Evolutionary conservation across 2,329 filamentous ascomycete species (phyloP).

Genomic region (Pyrenochaeta sp.): DNA sequence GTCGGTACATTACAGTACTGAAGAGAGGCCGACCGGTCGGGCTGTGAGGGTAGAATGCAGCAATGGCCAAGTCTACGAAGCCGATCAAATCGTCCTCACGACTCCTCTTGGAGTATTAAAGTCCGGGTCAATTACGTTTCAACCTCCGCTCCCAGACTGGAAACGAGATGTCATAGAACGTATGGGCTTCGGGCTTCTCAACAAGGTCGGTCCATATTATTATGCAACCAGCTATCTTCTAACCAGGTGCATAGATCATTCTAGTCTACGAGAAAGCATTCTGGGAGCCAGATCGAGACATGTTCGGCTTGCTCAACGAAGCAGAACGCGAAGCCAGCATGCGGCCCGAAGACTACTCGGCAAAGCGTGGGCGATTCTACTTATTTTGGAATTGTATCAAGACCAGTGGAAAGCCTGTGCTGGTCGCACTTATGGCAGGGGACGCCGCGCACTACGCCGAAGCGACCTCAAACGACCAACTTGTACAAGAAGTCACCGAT

Average conservation of each 20-base stretch:
- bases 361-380: conserved; percentile 88
- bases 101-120: conserved; percentile 92
- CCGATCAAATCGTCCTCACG: conserved; percentile 91
- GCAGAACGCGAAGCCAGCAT: conserved; percentile 74
- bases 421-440: conserved; percentile 94
- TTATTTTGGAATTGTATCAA: conserved; percentile 97
- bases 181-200: conserved; percentile 91
- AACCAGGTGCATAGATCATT: conserved; percentile 63
- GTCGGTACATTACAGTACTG: conserved; percentile 69
- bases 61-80: conserved; percentile 77
- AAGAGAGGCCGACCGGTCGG: conserved; percentile 27
- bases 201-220: conserved; percentile 68
- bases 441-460: conserved; percentile 93
- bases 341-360: conserved; percentile 79
- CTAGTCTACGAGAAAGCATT: conserved; percentile 89
- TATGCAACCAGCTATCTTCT: conserved; percentile 5
- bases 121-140: conserved; percentile 79
- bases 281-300: conserved; percentile 89
- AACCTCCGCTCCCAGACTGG: conserved; percentile 88
- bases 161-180: conserved; percentile 82
- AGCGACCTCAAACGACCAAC: conserved; percentile 73
- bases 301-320: conserved; percentile 89
- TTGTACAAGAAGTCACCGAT: conserved; percentile 81
- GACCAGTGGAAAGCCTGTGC: conserved; percentile 82
- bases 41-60: conserved; percentile 67